Evolutionary conservation across 2,329 filamentous ascomycete species (phyloP), one percentile per base, ranked within the genome.

Genomic region (Microsporum ferrugineum): DNA sequence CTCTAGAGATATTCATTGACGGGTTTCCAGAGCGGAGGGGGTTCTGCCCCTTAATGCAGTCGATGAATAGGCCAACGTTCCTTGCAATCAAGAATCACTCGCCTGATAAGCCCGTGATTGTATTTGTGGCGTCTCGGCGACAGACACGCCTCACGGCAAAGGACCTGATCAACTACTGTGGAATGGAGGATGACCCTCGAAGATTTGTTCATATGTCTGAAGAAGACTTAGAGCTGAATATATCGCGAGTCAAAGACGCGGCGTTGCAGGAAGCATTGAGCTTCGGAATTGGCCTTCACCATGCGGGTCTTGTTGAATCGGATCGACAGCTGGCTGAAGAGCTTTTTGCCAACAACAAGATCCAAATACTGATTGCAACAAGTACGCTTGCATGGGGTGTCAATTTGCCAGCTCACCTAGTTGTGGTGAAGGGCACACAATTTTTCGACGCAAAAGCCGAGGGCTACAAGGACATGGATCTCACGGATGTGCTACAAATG

Each of bases 401-500:
- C 68, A 99, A 99, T 72, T 78, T 99, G 68, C 95, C 95, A 0
- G 94, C 95, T 1, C 95, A 99, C 76, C 80, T 99, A 3, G 94
- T 99, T 2, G 89, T 99, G 1, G 95, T 99, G 63, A 99, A 99
- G 73, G 94, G 94, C 60, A 99, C 94, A 0, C 95, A 99, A 70
- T 99, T 89, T 77, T 99, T 95, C 71, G 94, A 99, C 69, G 94
- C 94, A 43, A 99, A 99, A 75, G 94, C 89, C 3, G 94, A 97
- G 77, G 92, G 88, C 0, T 99, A 99, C 77, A 94, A 89, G 71
- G 95, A 99, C 73, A 99, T 99, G 95, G 94, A 99, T 72, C 78
- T 99, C 62, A 99, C 94, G 0, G 94, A 99, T 75, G 94, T 99
- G 36, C 78, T 99, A 64, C 94, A 99, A 75, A 99, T 99, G 94